Evolutionary conservation across 2,329 filamentous ascomycete species (phyloP).

Genomic region (Penicillium decumbens): DNA sequence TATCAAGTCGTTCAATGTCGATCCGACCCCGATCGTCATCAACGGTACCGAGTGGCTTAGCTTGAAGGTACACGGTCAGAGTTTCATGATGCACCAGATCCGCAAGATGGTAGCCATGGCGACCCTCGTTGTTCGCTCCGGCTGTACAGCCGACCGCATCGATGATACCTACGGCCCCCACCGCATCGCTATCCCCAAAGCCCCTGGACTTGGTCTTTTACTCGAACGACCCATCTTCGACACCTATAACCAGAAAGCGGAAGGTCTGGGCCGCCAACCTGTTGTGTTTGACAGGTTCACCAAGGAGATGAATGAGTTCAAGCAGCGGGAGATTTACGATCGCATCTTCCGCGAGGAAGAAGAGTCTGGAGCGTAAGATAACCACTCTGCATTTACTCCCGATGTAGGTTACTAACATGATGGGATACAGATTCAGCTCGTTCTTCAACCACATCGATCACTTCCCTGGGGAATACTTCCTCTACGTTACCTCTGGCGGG

Average conservation of each 20-base stretch:
- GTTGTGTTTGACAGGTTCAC: constrained; percentile 78
- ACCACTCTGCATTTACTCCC: not conserved
- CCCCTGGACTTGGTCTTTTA: constrained; percentile 79
- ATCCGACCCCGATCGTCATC: constrained; percentile 72
- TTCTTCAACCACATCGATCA: constrained; percentile 78
- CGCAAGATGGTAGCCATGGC: constrained; percentile 98
- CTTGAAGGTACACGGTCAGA: constrained; percentile 93
- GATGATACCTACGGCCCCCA: constrained; percentile 65
- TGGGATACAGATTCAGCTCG: constrained; percentile 58
- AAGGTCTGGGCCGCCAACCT: constrained; percentile 59
- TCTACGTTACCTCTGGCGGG: constrained; percentile 68
- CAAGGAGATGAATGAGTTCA: constrained; percentile 78
- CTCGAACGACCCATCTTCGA: constrained; percentile 90
- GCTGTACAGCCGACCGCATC: constrained; percentile 67
- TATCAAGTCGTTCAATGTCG: constrained; percentile 87
- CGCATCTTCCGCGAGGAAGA: constrained; percentile 88
- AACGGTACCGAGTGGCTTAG: constrained; percentile 92
- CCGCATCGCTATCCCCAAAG: constrained; percentile 86
- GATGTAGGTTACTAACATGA: not conserved
- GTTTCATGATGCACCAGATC: constrained; percentile 99
- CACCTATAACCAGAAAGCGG: constrained; percentile 72
- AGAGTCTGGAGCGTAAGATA: constrained; percentile 73
- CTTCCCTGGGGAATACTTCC: constrained; percentile 65
- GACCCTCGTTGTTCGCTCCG: constrained; percentile 76
- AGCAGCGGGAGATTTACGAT: constrained; percentile 85